Evolutionary conservation across 2,329 filamentous ascomycete genomes (phyloP), one percentile per base, ranked within the genome.

Genomic region (Dichotomopilus funicola): DNA sequence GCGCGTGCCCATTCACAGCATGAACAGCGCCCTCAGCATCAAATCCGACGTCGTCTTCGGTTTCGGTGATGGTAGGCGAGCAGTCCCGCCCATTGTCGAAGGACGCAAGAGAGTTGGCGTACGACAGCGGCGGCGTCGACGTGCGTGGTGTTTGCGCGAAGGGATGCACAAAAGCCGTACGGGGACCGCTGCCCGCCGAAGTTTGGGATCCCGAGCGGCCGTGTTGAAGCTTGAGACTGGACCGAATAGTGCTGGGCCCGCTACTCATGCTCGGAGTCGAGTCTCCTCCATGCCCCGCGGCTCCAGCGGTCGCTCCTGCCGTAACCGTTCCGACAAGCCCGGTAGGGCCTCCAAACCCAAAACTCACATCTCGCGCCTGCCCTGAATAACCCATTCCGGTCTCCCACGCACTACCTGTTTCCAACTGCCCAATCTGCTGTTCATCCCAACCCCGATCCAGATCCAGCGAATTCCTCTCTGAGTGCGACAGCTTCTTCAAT

Each of bases 111-210:
- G 80, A 81, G 66, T 79, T 80, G 60, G 79, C 76, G 66, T 82
- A 83, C 31, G 79, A 78, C 58, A 83, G 64, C 7, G 81, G 80
- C 50, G 82, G 80, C 57, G 81, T 83, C 46, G 80, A 78, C 1
- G 80, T 80, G 42, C 80, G 76, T 36, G 83, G 83, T 7, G 75
- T 83, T 69, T 85, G 83, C 65, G 85, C 81, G 61, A 84, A 85
- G 33, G 83, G 82, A 64, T 86, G 83, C 19, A 85, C 75, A 64
- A 86, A 85, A 55, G 74, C 73, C 55, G 71, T 72, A 55, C 78
- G 73, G 52, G 70, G 54, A 8, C 61, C 75, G 62, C 80, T 83
- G 59, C 73, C 77, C 49, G 75, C 76, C 11, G 64, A 65, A 11
- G 64, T 58, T 46, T 65, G 64, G 47, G 64, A 65, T 7, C 80